A percentile compares a stretch with the other conserved stretches of the same genome.
Conservation (phyloP, 805 yeast genomes). For the Zygosaccharomyces rouxii region DNA sequence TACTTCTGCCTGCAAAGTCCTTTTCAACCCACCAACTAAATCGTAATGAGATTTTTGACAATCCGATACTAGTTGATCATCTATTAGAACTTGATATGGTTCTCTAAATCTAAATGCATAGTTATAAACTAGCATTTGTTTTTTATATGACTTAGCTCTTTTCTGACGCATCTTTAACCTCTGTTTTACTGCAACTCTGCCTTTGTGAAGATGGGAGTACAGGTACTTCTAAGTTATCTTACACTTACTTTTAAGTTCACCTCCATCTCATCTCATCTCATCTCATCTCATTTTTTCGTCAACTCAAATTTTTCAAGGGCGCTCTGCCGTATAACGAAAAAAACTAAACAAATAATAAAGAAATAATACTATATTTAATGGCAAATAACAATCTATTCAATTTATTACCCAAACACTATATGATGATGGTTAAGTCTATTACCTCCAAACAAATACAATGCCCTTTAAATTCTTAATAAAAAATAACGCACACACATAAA, state of each 20-base stretch:
- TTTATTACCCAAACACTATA: not conserved
- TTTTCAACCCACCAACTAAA: slow-evolving; percentile 69
- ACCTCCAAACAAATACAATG: not conserved
- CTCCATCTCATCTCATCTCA: slow-evolving; percentile 15
- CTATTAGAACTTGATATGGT: slow-evolving; percentile 88
- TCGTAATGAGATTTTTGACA: slow-evolving; percentile 68
- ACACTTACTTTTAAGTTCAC: too few species aligned
- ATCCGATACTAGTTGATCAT: slow-evolving; percentile 67
- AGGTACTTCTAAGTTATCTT: not conserved
- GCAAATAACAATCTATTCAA: not conserved
- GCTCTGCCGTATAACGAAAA: not conserved
- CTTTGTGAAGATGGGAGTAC: not conserved
- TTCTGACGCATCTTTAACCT: slow-evolving; percentile 79
- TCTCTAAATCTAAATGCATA: slow-evolving; percentile 89
- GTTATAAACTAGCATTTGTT: slow-evolving; percentile 80
- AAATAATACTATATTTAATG: not conserved
- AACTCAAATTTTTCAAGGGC: not conserved
- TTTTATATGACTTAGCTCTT: slow-evolving; percentile 89
- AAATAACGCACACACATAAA: not conserved
- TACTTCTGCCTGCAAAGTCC: slow-evolving; percentile 79
- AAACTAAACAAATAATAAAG: not conserved
- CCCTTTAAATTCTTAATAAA: not conserved
- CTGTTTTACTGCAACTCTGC: not conserved
- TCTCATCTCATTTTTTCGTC: slow-evolving; percentile 1
- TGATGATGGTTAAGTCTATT: not conserved